Base-by-base conservation (phyloP, 768 basidiomycete species). In the Coprinopsis marcescibilis region DNA sequence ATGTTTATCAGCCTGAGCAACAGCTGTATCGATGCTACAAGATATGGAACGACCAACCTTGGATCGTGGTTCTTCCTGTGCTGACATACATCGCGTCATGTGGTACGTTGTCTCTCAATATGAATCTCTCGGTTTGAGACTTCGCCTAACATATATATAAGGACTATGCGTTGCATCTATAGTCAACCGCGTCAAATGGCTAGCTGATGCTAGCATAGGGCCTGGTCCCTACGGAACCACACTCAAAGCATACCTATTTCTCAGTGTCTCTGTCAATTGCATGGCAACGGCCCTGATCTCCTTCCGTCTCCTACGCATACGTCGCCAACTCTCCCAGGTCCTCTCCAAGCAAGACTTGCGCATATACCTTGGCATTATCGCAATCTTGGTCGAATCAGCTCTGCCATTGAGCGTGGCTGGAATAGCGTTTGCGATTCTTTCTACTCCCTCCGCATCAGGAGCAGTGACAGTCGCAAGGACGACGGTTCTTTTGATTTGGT, bases 231-330 rank as follows among this genome's bases (percentile, higher is more conserved):
- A 27, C 41, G 13, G 11, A 5, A 26, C n/a, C 26, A 11, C 41
- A 6, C 41, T 43, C 13, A 24, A 43, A 43, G 41, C 26, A 4
- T 43, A 27, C 26, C 26, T 43, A 24, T 43, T 29, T 17, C 41
- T 43, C 8, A 29, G 26, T 19, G 30, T 30, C 24, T 26, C 41
- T 17, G 41, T 43, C 41, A 43, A 43, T 19, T 27, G 24, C 41
- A 20, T 43, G 7, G 41, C 30, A 6, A 43, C 41, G n/a, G 41
- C 26, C 13, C 41, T 43, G 26, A 43, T 43, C 41, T 43, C 41
- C 26, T 27, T 17, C 26, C 41, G 41, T 11, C 41, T 43, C 17
- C 41, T 43, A 5, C 6, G 26, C 14, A 21, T 29, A 12, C 24
- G 41, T 4, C 26, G 19, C 11, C 41, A 29, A 29, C 41, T 43